Percentiles rank a stretch among this genome's conserved stretches.
Evolutionary conservation across 148 eudicot species (phyloP).

Genomic region (Chenopodium album): DNA sequence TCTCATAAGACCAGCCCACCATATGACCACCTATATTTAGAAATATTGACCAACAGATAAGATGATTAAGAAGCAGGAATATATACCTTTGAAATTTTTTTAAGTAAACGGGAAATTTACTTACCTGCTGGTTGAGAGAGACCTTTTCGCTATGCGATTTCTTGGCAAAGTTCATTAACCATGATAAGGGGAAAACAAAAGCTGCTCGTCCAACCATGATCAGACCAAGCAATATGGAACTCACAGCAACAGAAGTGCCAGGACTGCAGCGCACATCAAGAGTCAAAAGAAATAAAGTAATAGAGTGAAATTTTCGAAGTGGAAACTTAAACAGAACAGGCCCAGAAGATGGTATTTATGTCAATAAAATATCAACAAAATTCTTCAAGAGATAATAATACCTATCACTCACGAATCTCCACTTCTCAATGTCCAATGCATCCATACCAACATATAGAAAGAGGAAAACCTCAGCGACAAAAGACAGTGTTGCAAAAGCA

Average conservation of each 20-base stretch:
- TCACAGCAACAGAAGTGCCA: conserved; percentile 68
- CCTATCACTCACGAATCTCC: conserved; percentile 73
- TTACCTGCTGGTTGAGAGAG: conserved; percentile 66
- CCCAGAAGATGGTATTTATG: conserved; percentile 3
- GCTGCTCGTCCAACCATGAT: conserved; percentile 86
- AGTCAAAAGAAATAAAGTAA: background rate
- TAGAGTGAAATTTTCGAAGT: background rate
- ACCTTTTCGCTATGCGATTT: conserved; percentile 48
- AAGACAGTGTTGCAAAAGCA: conserved; percentile 82
- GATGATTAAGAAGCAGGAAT: background rate
- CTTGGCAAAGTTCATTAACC: conserved; percentile 55
- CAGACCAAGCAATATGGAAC: conserved; percentile 63
- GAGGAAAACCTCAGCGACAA: conserved; percentile 70
- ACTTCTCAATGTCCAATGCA: conserved; percentile 87
- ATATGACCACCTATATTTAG: conserved; percentile 55
- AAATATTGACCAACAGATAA: background rate
- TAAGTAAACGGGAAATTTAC: background rate
- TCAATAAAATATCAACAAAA: background rate
- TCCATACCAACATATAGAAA: conserved; percentile 94
- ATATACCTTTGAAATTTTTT: too few species aligned
- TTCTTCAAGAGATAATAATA: conserved; percentile 18
- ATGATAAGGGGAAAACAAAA: conserved; percentile 83
- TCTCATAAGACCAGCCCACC: conserved; percentile 99
- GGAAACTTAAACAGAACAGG: background rate
- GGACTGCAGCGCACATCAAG: conserved; percentile 50